phyloP scores from a whole-genome alignment of 2,329 filamentous ascomycete genomes.

The Sordariomycetes sp. region DNA sequence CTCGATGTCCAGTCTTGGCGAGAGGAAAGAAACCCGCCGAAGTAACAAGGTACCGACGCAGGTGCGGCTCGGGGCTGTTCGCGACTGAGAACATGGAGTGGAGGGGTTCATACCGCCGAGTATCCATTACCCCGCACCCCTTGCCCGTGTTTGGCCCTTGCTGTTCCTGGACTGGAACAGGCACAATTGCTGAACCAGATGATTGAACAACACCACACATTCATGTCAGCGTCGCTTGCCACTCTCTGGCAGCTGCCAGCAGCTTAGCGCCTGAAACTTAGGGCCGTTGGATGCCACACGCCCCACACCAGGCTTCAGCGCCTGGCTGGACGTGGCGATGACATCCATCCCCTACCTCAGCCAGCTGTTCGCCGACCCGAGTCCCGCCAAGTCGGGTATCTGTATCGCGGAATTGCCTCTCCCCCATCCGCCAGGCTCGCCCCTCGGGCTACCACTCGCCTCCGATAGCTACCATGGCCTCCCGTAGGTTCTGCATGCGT shows the following conservation, averaged over 20 bases:
- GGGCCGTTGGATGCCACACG: background rate
- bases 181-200: background rate
- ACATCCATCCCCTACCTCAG: background rate
- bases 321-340: background rate
- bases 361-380: background rate
- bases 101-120: background rate
- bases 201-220: too few relatives aligned
- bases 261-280: background rate
- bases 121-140: background rate
- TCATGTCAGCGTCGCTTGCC: too few relatives aligned
- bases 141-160: background rate
- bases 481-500: slow-evolving; percentile 5
- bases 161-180: too few relatives aligned
- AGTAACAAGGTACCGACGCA: background rate
- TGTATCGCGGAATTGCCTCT: background rate
- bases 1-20: background rate
- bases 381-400: background rate
- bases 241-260: background rate
- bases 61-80: background rate
- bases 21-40: background rate
- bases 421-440: background rate
- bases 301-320: background rate
- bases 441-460: background rate
- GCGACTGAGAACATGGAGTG: background rate
- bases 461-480: slow-evolving; percentile 6